phyloP scores from a whole-genome alignment of 306 rosid species.

The Malus sieversii region DNA sequence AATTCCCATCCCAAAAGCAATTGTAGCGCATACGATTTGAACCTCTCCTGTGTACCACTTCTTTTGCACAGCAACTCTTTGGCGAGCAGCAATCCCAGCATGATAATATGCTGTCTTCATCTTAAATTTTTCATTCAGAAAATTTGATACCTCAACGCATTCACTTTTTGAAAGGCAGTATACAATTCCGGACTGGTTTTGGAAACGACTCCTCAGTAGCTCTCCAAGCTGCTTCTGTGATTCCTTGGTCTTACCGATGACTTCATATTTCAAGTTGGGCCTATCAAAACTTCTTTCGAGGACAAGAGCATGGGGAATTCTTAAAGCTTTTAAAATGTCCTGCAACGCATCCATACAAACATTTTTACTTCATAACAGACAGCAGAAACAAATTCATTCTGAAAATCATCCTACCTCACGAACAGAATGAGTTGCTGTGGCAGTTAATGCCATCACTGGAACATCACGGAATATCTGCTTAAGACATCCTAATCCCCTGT shows the following conservation, averaged over 20 bases:
- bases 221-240: conserved; percentile 69
- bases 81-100: conserved; percentile 80
- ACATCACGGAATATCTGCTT: conserved; percentile 70
- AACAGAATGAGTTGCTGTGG: conserved; percentile 87
- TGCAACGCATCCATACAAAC: conserved; percentile 28
- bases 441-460: conserved; percentile 96
- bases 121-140: conserved; percentile 56
- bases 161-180: conserved; percentile 96
- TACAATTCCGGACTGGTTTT: conserved; percentile 70
- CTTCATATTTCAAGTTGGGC: conserved; percentile 91
- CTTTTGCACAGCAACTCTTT: conserved; percentile 78
- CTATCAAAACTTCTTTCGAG: conserved; percentile 96
- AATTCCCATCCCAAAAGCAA: conserved; percentile 99
- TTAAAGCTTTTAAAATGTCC: conserved; percentile 78
- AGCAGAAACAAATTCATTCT: neutral
- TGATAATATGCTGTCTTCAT: conserved; percentile 76
- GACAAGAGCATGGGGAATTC: conserved; percentile 75
- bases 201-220: conserved; percentile 56
- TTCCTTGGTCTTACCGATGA: conserved; percentile 69
- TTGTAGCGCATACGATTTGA: conserved; percentile 84
- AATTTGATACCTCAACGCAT: conserved; percentile 76
- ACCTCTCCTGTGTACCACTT: conserved; percentile 86
- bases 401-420: conserved; percentile 48
- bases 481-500: conserved; percentile 78
- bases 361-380: neutral